Conservation (phyloP, 805 yeast genomes). For the Starmerella gropengiesseri region DNA sequence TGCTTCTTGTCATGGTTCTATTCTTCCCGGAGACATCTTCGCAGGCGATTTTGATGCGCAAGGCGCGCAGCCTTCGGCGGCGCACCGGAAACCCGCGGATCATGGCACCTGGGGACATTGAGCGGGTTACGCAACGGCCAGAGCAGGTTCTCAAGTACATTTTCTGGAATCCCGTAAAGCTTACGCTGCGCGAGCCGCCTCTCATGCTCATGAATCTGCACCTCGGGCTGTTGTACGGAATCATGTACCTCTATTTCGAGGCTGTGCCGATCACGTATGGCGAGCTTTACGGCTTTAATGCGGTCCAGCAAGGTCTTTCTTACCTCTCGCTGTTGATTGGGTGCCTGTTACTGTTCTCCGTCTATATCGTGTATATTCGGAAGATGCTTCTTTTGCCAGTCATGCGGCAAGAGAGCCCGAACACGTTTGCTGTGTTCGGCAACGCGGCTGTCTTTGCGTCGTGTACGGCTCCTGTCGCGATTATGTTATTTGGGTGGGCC, state of each 20-base stretch:
- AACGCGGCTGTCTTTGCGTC: conserved; percentile 34
- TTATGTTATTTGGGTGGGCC: conserved; percentile 51
- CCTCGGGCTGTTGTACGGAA: conserved; percentile 43
- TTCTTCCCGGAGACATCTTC: conserved; percentile 42
- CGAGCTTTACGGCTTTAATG: conserved; percentile 37
- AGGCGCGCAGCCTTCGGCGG: conserved; percentile 39
- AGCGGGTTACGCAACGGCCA: conserved; percentile 4
- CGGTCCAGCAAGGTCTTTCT: conserved; percentile 39
- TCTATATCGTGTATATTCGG: conserved; percentile 12
- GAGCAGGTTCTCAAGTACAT: conserved; percentile 15
- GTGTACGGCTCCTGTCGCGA: conserved; percentile 38
- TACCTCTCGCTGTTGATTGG: conserved; percentile 42
- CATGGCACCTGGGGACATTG: conserved; percentile 18
- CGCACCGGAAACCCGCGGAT: conserved; percentile 28
- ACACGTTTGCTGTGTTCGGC: conserved; percentile 18
- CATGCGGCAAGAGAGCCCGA: not conserved
- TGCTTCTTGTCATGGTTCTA: conserved; percentile 31
- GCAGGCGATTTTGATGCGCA: conserved; percentile 37
- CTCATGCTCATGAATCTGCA: conserved; percentile 42
- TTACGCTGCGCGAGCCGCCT: conserved; percentile 44
- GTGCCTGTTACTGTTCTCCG: conserved; percentile 30
- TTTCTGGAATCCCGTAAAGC: conserved; percentile 34
- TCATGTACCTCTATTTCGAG: conserved; percentile 48
- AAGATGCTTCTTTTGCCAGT: conserved; percentile 4
- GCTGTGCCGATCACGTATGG: conserved; percentile 48